These are phyloP conservation scores for Saccharomycopsis sp. DNA, from an alignment of 805 yeast species.

Conservation along the genomic window DNA sequence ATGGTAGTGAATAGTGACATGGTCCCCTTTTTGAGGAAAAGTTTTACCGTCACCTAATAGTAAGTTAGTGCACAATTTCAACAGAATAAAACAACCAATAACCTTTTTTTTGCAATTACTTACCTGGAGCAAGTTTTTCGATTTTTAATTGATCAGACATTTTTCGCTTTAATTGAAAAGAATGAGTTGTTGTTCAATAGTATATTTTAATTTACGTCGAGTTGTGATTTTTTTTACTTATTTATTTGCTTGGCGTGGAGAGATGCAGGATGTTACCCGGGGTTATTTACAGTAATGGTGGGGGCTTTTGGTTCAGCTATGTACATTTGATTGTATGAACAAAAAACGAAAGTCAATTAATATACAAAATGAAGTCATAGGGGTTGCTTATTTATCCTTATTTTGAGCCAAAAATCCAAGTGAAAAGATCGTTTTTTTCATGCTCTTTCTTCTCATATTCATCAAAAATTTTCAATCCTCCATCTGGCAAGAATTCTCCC, in stretches of 20 bases:
- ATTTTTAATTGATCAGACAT: constrained; percentile 28
- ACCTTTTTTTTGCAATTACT: not conserved
- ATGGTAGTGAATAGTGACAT: constrained; percentile 88
- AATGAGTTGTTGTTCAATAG: too few relatives aligned
- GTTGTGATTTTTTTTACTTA: too few relatives aligned
- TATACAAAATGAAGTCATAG: too few relatives aligned
- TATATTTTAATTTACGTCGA: too few relatives aligned
- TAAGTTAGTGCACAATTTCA: not conserved
- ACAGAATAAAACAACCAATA: not conserved
- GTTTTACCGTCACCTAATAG: constrained; percentile 61
- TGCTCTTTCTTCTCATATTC: constrained; percentile 35
- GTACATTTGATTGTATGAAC: too few relatives aligned
- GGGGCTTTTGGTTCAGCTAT: too few relatives aligned
- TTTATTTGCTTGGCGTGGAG: too few relatives aligned
- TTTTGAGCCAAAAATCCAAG: not conserved
- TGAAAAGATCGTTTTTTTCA: constrained; percentile 29
- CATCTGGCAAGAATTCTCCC: constrained; percentile 41
- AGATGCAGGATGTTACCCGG: too few relatives aligned
- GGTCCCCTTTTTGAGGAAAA: constrained; percentile 83
- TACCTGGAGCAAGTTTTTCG: constrained; percentile 32
- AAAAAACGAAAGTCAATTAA: too few relatives aligned
- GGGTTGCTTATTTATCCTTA: too few relatives aligned
- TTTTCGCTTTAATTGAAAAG: too few relatives aligned
- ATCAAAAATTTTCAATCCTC: constrained; percentile 36
- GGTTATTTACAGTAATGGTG: too few relatives aligned